Conservation (phyloP, 1,284 basidiomycete species). For the Cryptococcus floricola region DNA sequence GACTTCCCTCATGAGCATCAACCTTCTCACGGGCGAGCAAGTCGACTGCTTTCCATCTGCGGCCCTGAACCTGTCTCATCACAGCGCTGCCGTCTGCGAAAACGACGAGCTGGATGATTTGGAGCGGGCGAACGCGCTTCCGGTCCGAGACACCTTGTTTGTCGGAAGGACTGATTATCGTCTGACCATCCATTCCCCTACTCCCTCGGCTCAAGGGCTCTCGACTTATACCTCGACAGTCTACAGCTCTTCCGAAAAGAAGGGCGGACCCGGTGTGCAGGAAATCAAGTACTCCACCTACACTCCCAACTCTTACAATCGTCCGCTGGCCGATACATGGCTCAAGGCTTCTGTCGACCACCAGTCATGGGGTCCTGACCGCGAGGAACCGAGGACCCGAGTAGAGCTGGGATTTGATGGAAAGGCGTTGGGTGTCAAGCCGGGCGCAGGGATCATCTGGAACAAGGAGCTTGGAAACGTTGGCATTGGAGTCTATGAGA, state of each 20-base stretch:
- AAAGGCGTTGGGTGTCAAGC: constrained; percentile 40
- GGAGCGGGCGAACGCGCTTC: constrained; percentile 23
- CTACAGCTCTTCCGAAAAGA: constrained; percentile 4
- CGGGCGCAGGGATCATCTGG: constrained; percentile 40
- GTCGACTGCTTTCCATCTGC: constrained; percentile 41
- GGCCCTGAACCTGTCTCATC: constrained; percentile 24
- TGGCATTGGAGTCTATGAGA: constrained; percentile 48
- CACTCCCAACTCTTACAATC: constrained; percentile 45
- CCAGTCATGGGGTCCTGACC: constrained; percentile 25
- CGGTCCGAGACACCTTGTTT: constrained; percentile 34
- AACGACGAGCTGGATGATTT: constrained; percentile 40
- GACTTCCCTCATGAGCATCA: constrained; percentile 45
- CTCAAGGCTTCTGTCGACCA: constrained; percentile 26
- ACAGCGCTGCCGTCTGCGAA: constrained; percentile 29
- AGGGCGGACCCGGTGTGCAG: constrained; percentile 24
- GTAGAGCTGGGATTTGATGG: constrained; percentile 47
- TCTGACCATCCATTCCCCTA: constrained; percentile 38
- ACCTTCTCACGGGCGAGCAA: constrained; percentile 45
- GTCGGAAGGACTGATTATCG: constrained; percentile 45
- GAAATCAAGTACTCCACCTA: constrained; percentile 47
- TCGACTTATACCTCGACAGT: constrained; percentile 17
- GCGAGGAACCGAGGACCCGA: constrained; percentile 26
- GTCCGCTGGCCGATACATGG: constrained; percentile 46
- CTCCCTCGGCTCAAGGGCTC: constrained; percentile 6
- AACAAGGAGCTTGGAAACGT: constrained; percentile 35